A percentile compares a stretch with the other conserved stretches of the same genome.
These are phyloP conservation scores for Ophiostoma piceae DNA, from an alignment of 2,329 filamentous ascomycete genomes.

Conservation along the genomic window DNA sequence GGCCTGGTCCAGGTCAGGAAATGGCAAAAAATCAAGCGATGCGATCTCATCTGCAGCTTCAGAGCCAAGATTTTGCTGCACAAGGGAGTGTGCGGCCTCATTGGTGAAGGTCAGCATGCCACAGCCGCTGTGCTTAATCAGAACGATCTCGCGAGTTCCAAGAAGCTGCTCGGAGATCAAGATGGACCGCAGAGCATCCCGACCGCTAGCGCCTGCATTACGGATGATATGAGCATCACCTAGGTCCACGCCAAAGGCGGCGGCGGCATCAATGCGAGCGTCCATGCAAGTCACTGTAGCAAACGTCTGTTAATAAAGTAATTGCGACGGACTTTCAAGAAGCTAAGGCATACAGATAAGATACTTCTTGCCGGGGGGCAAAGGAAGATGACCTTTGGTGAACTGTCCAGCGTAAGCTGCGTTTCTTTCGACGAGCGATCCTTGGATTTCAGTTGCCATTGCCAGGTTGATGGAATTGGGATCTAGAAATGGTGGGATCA, in stretches of 20 bases:
- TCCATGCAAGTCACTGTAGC: slow-evolving; percentile 72
- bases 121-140: slow-evolving; percentile 70
- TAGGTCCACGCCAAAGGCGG: slow-evolving; percentile 63
- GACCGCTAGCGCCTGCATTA: slow-evolving; percentile 63
- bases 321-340: not conserved
- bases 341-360: slow-evolving; percentile 46
- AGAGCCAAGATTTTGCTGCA: slow-evolving; percentile 54
- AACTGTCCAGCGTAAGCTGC: slow-evolving; percentile 42
- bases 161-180: slow-evolving; percentile 75
- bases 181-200: slow-evolving; percentile 67
- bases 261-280: slow-evolving; percentile 62
- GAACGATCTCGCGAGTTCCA: slow-evolving; percentile 66
- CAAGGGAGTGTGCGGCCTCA: slow-evolving; percentile 46
- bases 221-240: slow-evolving; percentile 76
- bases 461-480: not conserved
- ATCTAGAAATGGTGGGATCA: not conserved
- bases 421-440: slow-evolving; percentile 32
- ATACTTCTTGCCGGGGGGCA: slow-evolving; percentile 67
- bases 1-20: slow-evolving; percentile 57
- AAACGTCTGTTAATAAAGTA: not conserved
- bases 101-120: slow-evolving; percentile 70
- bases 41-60: slow-evolving; percentile 44
- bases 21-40: slow-evolving; percentile 56
- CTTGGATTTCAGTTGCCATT: slow-evolving; percentile 30
- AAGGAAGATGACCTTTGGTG: slow-evolving; percentile 58